Evolutionary conservation across 2,329 filamentous ascomycete genomes (phyloP).

Genomic region (Stachybotrys elegans): DNA sequence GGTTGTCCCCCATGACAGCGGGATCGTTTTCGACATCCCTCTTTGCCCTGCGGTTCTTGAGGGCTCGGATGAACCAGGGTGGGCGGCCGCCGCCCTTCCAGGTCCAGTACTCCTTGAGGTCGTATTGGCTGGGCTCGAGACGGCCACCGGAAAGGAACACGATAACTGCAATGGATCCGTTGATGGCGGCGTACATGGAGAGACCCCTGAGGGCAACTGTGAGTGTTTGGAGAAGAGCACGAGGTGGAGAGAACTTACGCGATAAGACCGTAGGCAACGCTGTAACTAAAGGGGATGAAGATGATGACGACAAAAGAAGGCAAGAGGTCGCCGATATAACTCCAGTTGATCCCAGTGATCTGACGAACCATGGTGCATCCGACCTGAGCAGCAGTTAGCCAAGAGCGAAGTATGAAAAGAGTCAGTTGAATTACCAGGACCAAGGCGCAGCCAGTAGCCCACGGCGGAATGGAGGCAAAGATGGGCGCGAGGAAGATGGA

Average conservation of each 20-base stretch:
- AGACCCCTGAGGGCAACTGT: constrained; percentile 37
- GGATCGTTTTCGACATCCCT: neutral
- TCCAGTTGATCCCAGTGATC: constrained; percentile 71
- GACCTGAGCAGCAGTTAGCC: constrained; percentile 39
- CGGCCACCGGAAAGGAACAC: constrained; percentile 37
- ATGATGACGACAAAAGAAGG: constrained; percentile 72
- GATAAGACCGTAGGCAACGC: constrained; percentile 72
- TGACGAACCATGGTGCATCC: constrained; percentile 76
- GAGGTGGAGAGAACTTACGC: constrained; percentile 49
- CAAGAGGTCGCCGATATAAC: constrained; percentile 68
- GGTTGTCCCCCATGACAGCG: constrained; percentile 8
- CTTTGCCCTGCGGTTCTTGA: constrained; percentile 13
- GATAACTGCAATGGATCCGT: constrained; percentile 40
- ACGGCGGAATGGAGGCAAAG: constrained; percentile 71
- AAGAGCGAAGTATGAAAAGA: neutral
- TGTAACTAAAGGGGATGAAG: constrained; percentile 75
- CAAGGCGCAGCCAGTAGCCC: constrained; percentile 71
- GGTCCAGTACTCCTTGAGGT: constrained; percentile 52
- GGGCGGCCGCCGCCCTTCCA: constrained; percentile 43
- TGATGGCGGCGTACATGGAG: constrained; percentile 47
- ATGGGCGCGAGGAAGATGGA: constrained; percentile 73
- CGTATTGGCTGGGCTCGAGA: constrained; percentile 45
- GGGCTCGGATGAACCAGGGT: constrained; percentile 42
- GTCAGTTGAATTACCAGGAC: constrained; percentile 49
- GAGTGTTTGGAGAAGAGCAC: neutral